Evolutionary conservation across 495 filamentous ascomycete species (phyloP).

Genomic region (Stereocaulon alpinum): DNA sequence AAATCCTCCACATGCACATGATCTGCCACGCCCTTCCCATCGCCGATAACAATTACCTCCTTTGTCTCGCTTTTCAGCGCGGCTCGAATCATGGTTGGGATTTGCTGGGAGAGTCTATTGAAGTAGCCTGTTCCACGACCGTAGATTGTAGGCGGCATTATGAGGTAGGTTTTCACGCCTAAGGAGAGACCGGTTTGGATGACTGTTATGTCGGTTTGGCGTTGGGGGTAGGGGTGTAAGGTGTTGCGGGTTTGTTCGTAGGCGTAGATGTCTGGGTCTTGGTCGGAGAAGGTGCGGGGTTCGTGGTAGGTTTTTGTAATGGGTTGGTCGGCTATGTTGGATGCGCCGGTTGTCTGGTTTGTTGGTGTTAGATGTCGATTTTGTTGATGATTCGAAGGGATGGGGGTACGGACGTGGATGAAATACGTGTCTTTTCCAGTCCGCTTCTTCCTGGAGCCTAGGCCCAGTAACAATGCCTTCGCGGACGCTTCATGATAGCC

Average conservation of each 20-base stretch:
- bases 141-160: slow-evolving; percentile 41
- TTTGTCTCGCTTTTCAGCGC: slow-evolving; percentile 27
- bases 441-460: background rate
- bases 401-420: background rate
- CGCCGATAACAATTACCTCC: slow-evolving; percentile 26
- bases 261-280: slow-evolving; percentile 31
- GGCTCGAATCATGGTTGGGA: slow-evolving; percentile 25
- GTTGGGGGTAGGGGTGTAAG: slow-evolving; percentile 31
- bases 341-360: slow-evolving; percentile 39
- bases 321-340: slow-evolving; percentile 38
- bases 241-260: slow-evolving; percentile 31
- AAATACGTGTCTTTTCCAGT: slow-evolving; percentile 3
- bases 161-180: slow-evolving; percentile 36
- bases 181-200: slow-evolving; percentile 29
- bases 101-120: slow-evolving; percentile 33
- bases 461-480: slow-evolving; percentile 7
- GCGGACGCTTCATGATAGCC: slow-evolving; percentile 2
- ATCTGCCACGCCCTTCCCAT: slow-evolving; percentile 32
- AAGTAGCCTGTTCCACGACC: slow-evolving; percentile 36
- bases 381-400: background rate
- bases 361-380: background rate
- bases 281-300: slow-evolving; percentile 32
- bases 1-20: slow-evolving; percentile 40
- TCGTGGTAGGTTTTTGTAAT: slow-evolving; percentile 27
- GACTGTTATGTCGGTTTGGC: slow-evolving; percentile 38